phyloP scores from a whole-genome alignment of 805 yeast species.

The Nakazawaea sp. region DNA sequence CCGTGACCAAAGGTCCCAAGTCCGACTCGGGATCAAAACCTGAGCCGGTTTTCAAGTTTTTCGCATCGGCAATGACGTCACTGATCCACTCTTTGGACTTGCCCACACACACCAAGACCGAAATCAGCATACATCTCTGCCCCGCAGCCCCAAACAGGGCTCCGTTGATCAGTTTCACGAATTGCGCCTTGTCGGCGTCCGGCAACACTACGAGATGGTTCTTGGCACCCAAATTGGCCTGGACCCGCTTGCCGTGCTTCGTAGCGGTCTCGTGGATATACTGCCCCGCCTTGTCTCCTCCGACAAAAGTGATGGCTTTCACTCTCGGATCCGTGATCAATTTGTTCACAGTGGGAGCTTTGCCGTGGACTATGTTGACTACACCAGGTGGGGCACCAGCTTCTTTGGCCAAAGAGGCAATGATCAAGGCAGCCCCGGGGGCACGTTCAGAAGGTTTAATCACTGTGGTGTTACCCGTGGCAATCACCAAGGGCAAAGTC shows the following conservation, averaged over 20 bases:
- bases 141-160: slow-evolving; percentile 86
- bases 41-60: slow-evolving; percentile 49
- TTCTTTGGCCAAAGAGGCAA: slow-evolving; percentile 63
- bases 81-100: slow-evolving; percentile 54
- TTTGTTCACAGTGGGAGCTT: slow-evolving; percentile 65
- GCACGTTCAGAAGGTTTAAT: slow-evolving; percentile 69
- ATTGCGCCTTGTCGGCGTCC: slow-evolving; percentile 59
- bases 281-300: slow-evolving; percentile 73
- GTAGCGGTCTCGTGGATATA: slow-evolving; percentile 63
- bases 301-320: slow-evolving; percentile 74
- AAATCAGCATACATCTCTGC: slow-evolving; percentile 77
- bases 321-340: slow-evolving; percentile 66
- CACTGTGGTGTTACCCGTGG: slow-evolving; percentile 69
- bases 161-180: slow-evolving; percentile 60
- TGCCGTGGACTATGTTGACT: slow-evolving; percentile 67
- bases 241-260: slow-evolving; percentile 66
- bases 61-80: slow-evolving; percentile 54
- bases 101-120: slow-evolving; percentile 69
- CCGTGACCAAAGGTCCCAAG: slow-evolving; percentile 70
- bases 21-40: slow-evolving; percentile 61
- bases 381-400: slow-evolving; percentile 78
- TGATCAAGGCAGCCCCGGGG: slow-evolving; percentile 74
- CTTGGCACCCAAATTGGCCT: slow-evolving; percentile 75
- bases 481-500: slow-evolving; percentile 56
- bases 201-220: slow-evolving; percentile 71